A percentile compares a stretch with the other conserved stretches of the same genome.
phyloP scores from a whole-genome alignment of 2,329 filamentous ascomycete species.

The Lanzia echinophila region DNA sequence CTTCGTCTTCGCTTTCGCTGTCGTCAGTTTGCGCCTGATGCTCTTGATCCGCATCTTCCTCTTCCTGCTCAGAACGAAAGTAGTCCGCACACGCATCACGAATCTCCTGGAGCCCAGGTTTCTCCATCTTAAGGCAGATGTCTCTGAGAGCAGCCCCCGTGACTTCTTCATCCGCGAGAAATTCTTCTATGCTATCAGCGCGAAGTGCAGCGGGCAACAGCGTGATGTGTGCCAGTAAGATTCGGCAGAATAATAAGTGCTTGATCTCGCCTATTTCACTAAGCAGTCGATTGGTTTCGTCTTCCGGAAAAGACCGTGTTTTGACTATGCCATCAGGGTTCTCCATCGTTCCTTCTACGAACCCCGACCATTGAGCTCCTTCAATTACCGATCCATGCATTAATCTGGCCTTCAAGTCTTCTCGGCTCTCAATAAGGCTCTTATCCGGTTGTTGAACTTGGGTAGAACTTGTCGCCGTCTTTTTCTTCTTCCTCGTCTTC shows the following conservation, averaged over 20 bases:
- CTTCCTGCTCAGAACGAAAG: slow-evolving; percentile 34
- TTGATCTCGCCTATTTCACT: slow-evolving; percentile 44
- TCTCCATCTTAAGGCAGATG: slow-evolving; percentile 41
- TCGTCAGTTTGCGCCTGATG: slow-evolving; percentile 20
- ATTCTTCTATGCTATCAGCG: slow-evolving; percentile 39
- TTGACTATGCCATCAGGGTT: slow-evolving; percentile 18
- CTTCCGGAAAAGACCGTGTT: slow-evolving; percentile 35
- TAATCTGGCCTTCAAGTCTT: slow-evolving; percentile 36
- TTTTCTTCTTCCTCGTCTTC: slow-evolving; percentile 29
- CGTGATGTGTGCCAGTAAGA: slow-evolving; percentile 39
- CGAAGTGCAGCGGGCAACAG: slow-evolving; percentile 40
- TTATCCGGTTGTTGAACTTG: slow-evolving; percentile 27
- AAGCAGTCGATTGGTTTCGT: slow-evolving; percentile 38
- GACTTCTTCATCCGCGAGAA: slow-evolving; percentile 37
- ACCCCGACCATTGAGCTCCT: slow-evolving; percentile 29
- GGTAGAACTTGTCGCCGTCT: slow-evolving; percentile 21
- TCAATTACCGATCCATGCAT: slow-evolving; percentile 34
- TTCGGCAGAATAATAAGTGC: slow-evolving; percentile 41
- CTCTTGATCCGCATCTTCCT: slow-evolving; percentile 31
- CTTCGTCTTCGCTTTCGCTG: neutral
- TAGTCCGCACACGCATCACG: slow-evolving; percentile 46
- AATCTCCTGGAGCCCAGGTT: slow-evolving; percentile 42
- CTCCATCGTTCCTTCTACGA: slow-evolving; percentile 31
- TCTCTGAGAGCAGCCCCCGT: slow-evolving; percentile 39
- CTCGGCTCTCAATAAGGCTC: slow-evolving; percentile 38